Conservation (phyloP, 2,329 filamentous ascomycete genomes). For the Whalleya microplaca region DNA sequence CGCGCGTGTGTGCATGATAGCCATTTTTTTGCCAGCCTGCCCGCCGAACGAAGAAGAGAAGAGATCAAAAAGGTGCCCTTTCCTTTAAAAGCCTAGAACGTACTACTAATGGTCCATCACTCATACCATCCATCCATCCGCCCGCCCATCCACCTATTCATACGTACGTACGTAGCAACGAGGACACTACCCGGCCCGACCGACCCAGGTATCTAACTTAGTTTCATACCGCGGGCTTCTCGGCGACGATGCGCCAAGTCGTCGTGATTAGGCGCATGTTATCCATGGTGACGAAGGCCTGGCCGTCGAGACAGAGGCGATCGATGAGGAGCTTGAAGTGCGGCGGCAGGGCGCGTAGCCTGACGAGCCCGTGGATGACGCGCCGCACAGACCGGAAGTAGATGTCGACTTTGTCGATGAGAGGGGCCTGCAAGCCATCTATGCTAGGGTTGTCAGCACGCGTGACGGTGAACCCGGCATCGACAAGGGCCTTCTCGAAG, state of each 20-base stretch:
- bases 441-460: slow-evolving; percentile 56
- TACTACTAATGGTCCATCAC: background rate
- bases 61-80: background rate
- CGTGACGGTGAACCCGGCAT: slow-evolving; percentile 52
- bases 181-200: too few species aligned
- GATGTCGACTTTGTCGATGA: slow-evolving; percentile 57
- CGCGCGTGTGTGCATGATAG: background rate
- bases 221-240: slow-evolving; percentile 42
- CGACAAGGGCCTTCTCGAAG: slow-evolving; percentile 49
- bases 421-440: slow-evolving; percentile 53
- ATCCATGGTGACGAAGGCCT: slow-evolving; percentile 61
- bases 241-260: slow-evolving; percentile 56
- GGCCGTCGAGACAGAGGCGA: slow-evolving; percentile 54
- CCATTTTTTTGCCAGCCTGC: background rate
- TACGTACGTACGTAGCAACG: too few species aligned
- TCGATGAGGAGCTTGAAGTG: slow-evolving; percentile 59
- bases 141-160: too few species aligned
- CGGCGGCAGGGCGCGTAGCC: slow-evolving; percentile 48
- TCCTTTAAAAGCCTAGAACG: background rate
- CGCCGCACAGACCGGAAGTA: slow-evolving; percentile 57
- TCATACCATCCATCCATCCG: background rate
- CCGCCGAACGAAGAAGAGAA: background rate
- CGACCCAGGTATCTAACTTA: background rate
- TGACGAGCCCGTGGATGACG: slow-evolving; percentile 52
- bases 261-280: slow-evolving; percentile 55